phyloP scores from a whole-genome alignment of 2,329 filamentous ascomycete genomes.

The Cercospora zeina region DNA sequence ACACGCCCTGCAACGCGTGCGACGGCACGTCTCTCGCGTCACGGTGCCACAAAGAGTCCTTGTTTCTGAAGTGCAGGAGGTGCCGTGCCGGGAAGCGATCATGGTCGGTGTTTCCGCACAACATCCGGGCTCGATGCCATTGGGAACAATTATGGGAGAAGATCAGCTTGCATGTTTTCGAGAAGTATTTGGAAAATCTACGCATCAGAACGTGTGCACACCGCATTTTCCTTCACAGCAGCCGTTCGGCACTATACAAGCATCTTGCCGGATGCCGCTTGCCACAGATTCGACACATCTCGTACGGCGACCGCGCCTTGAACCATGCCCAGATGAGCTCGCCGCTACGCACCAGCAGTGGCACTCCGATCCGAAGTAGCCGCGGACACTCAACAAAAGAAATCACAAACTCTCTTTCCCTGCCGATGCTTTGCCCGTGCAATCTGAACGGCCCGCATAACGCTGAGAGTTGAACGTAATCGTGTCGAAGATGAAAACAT shows the following conservation, averaged over 20 bases:
- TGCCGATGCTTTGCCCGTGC: not conserved
- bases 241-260: not conserved
- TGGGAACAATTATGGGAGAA: no score
- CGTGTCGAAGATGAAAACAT: no score
- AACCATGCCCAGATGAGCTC: conserved; percentile 5
- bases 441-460: not conserved
- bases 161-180: no score
- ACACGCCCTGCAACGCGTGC: not conserved
- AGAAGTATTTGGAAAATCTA: no score
- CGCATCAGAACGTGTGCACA: no score
- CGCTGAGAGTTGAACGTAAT: not conserved
- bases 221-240: not conserved
- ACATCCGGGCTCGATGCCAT: no score
- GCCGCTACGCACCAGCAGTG: not conserved
- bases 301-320: not conserved
- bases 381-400: not conserved
- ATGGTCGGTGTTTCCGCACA: not conserved
- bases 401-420: not conserved
- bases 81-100: not conserved
- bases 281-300: not conserved
- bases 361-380: not conserved
- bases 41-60: not conserved
- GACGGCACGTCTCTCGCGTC: not conserved
- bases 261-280: not conserved
- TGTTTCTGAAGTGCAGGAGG: not conserved